These are phyloP conservation scores for Talaromyces sp. DNA, from an alignment of 2,329 filamentous ascomycete species.

Conservation along the genomic window DNA sequence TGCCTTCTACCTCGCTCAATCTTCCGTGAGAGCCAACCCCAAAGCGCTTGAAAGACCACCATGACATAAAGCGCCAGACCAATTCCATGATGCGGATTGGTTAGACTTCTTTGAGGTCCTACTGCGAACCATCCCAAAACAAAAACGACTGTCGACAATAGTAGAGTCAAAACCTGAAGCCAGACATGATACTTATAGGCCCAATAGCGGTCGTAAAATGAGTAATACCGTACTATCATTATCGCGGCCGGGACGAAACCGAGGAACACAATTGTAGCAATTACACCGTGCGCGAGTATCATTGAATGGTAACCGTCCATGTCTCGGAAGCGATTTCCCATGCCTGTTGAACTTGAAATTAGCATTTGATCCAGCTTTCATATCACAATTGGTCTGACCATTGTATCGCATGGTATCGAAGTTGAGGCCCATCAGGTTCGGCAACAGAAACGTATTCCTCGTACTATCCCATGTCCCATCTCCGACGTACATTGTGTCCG, in stretches of 20 bases:
- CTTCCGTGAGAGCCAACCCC: conserved; percentile 56
- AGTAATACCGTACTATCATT: conserved; percentile 59
- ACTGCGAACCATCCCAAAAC: conserved; percentile 62
- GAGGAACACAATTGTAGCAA: conserved; percentile 60
- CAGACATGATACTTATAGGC: conserved; percentile 61
- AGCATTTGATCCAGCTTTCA: neutral
- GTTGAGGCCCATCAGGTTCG: conserved; percentile 61
- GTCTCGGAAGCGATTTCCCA: conserved; percentile 63
- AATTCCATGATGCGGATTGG: conserved; percentile 65
- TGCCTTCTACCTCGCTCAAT: conserved; percentile 52
- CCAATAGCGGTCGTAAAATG: conserved; percentile 50
- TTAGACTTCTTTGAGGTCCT: conserved; percentile 56
- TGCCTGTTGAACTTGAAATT: conserved; percentile 44
- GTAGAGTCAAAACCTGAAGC: conserved; percentile 58
- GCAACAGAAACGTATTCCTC: conserved; percentile 61
- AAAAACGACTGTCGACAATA: conserved; percentile 60
- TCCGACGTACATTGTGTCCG: conserved; percentile 59
- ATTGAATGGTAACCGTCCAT: conserved; percentile 57
- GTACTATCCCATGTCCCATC: conserved; percentile 64
- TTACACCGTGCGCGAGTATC: conserved; percentile 57
- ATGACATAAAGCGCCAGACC: conserved; percentile 61
- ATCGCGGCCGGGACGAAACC: conserved; percentile 58
- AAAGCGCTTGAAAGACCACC: conserved; percentile 56
- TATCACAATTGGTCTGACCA: conserved; percentile 42
- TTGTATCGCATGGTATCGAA: conserved; percentile 66